Evolutionary conservation across 768 basidiomycete genomes (phyloP), one percentile per base, ranked within the genome.

Genomic region (Ramaria sp.): DNA sequence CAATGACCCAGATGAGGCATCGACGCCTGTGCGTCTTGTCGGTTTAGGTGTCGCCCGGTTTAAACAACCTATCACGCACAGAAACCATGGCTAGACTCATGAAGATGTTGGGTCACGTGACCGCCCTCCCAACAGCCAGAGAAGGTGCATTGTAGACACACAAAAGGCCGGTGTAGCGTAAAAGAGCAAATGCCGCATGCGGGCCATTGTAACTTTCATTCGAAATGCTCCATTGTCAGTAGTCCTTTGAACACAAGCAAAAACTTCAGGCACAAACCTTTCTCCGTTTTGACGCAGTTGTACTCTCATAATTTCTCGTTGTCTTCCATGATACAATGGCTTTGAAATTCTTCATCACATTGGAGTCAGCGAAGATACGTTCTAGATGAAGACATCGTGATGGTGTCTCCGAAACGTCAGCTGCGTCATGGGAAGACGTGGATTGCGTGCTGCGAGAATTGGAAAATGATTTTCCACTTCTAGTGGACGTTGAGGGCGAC

Each of bases 91-190:
- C 75, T 74, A 1, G 73, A 65, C 19, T 78, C 74, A 59, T 70
- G 73, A 31, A 89, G 71, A 67, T 92, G 90, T 4, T 64, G 68
- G 1, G 71, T 63, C 27, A 80, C 70, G 64, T 91, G 89, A 3
- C 73, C 73, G 43, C 71, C 72, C 12, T 67, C 59, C 88, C 88
- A 91, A 60, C 89, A 90, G 7, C 83, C 88, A 10, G 77, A 72
- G 64, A 74, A 85, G 3, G 78, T 63, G 63, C 89, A 91, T n/a
- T 82, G 76, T 7, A 91, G 70, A 61, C 89, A 91, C 3, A 78
- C 81, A 63, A 85, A 82, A 0, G 88, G 86, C 22, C 87, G 73
- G 1, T 80, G 71, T 30, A 88, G 71, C 1, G 79, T 64, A 1
- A 74, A 51, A 9, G 71, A 68, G 64, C 89, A 91, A 12, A 72